Evolutionary conservation across 768 basidiomycete genomes (phyloP), one percentile per base, ranked within the genome.

Genomic region (Psilocybe sp.): DNA sequence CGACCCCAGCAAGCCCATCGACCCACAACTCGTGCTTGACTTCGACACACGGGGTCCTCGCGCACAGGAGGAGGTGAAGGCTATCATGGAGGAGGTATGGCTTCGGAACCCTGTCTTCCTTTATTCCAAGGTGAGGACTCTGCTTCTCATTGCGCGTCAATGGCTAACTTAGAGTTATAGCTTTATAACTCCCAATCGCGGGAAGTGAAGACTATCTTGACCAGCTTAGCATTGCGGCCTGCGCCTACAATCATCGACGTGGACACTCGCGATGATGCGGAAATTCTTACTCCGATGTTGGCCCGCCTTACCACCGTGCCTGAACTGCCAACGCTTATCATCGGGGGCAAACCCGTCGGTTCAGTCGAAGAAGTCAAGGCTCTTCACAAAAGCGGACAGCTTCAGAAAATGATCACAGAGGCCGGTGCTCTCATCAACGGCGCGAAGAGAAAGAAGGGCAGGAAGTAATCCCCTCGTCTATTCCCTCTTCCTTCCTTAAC

Each of bases 11-110:
- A 55, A 57, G 10, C 80, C 88, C 7, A 81, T 92, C 50, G 89
- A 92, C 63, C 88, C 91, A 3, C 80, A 89, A 58, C 79, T 92
- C 49, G 78, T 93, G 4, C 76, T 93, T 37, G 90, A 89, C 59
- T 93, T 92, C 62, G 89, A 92, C 62, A 86, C 87, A 0, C 79
- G 82, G n/a, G 72, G 79, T 38, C 68, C 78, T 2, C 75, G 77
- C 12, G 87, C 88, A 1, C 57, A 61, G 15, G 77, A 81, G 32
- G 88, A 91, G 64, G 69, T 91, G 31, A 63, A 67, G 32, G 69
- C 71, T 1, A 72, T 91, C 62, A 77, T 84, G 6, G 67, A 74
- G 1, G 82, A 88, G 28, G 80, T 87, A 1, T 92, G 90, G 90
- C 57, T 74, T 3, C 75, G 78, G 34, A 83, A 87, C 57, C 90